These are phyloP conservation scores for Ensete ventricosum DNA, from an alignment of 176 grass and related monocot species.

Conservation along the genomic window DNA sequence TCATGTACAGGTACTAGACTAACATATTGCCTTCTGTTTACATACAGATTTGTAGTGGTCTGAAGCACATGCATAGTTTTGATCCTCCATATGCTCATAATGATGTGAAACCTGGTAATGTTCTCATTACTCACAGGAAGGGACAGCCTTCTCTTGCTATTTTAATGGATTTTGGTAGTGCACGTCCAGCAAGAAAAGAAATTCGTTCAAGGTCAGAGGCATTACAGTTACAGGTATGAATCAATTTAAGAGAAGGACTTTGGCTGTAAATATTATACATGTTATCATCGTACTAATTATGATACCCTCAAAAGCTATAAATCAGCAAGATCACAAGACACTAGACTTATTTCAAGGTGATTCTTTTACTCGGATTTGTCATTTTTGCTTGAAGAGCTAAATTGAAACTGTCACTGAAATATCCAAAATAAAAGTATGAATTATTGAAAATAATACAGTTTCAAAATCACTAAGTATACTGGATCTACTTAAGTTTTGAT, in stretches of 20 bases:
- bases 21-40: slow-evolving; percentile 2
- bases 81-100: slow-evolving; percentile 81
- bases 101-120: slow-evolving; percentile 73
- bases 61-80: slow-evolving; percentile 90
- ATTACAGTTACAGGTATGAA: slow-evolving; percentile 63
- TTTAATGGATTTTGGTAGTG: slow-evolving; percentile 90
- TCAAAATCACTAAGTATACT: too few species aligned
- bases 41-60: slow-evolving; percentile 62
- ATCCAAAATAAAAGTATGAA: too few species aligned
- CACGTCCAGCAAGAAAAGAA: slow-evolving; percentile 52
- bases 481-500: too few species aligned
- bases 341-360: too few species aligned
- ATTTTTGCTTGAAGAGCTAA: too few species aligned
- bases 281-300: background rate
- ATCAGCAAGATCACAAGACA: too few species aligned
- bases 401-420: too few species aligned
- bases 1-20: background rate
- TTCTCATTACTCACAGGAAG: slow-evolving; percentile 66
- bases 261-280: too few species aligned
- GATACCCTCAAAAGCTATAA: too few species aligned
- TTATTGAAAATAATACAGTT: too few species aligned
- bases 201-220: slow-evolving; percentile 57
- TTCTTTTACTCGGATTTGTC: too few species aligned
- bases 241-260: background rate
- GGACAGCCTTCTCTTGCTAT: slow-evolving; percentile 47